Conservation (phyloP, 2,329 filamentous ascomycete species). For the Ceratocystis papillata region DNA sequence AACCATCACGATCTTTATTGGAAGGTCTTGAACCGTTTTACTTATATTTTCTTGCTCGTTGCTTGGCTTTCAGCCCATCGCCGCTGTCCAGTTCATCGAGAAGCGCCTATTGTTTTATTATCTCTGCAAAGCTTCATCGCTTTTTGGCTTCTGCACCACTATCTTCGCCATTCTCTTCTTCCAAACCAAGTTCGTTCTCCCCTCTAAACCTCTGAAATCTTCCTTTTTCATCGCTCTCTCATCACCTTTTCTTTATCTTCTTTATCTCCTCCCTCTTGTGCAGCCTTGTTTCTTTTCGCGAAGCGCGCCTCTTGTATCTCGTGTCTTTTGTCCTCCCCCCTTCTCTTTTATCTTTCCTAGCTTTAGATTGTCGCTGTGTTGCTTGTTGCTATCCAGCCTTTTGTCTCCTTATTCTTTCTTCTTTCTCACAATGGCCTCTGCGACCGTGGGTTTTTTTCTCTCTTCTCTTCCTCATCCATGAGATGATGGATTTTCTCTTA, state of each 20-base stretch:
- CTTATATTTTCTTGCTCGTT: slow-evolving; percentile 8
- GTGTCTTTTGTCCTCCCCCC: slow-evolving; percentile 22
- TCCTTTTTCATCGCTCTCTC: slow-evolving; percentile 13
- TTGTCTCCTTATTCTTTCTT: slow-evolving; percentile 13
- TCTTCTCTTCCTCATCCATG: slow-evolving; percentile 20
- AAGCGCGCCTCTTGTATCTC: slow-evolving; percentile 14
- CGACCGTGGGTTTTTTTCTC: not conserved
- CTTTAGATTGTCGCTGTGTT: slow-evolving; percentile 14
- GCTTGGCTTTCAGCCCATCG: not conserved
- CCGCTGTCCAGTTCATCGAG: not conserved
- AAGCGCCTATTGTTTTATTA: not conserved
- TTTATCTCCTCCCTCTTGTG: slow-evolving; percentile 3
- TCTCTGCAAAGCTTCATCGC: not conserved
- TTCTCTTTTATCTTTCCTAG: slow-evolving; percentile 21
- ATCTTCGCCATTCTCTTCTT: slow-evolving; percentile 5
- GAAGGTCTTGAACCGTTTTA: not conserved
- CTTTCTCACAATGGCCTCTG: slow-evolving; percentile 8
- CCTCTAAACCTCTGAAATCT: slow-evolving; percentile 13
- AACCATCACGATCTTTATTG: not conserved
- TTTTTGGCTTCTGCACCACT: slow-evolving; percentile 6
- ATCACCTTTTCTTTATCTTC: slow-evolving; percentile 15
- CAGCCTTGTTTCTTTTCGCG: slow-evolving; percentile 17
- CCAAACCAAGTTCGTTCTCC: slow-evolving; percentile 24
- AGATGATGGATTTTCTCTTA: not conserved
- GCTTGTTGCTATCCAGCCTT: not conserved